phyloP scores from a whole-genome alignment of 169 alveolate species.

The Perkinsus marinus region DNA sequence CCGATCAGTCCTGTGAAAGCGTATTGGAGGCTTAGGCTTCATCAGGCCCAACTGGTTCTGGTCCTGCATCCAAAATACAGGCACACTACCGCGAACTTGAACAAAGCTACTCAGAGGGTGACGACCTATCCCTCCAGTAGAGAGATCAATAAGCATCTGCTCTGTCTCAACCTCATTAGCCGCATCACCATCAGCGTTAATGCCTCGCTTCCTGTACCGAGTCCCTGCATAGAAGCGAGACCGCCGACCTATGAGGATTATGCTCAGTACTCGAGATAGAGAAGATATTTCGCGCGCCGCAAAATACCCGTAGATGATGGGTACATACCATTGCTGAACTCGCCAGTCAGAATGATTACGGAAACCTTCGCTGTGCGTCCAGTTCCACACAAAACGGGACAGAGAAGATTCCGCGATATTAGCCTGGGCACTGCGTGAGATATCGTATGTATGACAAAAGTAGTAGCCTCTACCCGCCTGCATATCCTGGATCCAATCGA shows the following conservation, averaged over 20 bases:
- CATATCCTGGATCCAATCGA: not conserved
- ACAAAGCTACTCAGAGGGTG: constrained; percentile 61
- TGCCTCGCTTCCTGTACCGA: constrained; percentile 81
- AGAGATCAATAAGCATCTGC: constrained; percentile 47
- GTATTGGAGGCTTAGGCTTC: not conserved
- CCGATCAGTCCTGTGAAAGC: not conserved
- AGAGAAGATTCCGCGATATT: constrained; percentile 7
- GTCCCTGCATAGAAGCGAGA: constrained; percentile 82
- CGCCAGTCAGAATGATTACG: not conserved
- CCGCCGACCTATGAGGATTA: constrained; percentile 70
- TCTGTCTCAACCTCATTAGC: constrained; percentile 90
- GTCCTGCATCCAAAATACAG: constrained; percentile 75
- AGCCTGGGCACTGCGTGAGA: constrained; percentile 30
- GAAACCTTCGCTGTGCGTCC: constrained; percentile 20
- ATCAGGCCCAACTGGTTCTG: not conserved
- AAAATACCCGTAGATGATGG: constrained; percentile 38
- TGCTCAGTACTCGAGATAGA: constrained; percentile 26
- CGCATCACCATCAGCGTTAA: constrained; percentile 58
- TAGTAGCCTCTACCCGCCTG: constrained; percentile 23
- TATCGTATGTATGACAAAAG: constrained; percentile 42
- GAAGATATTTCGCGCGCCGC: constrained; percentile 23
- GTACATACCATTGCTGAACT: constrained; percentile 15
- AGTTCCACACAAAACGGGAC: constrained; percentile 36
- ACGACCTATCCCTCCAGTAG: constrained; percentile 14
- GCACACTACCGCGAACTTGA: constrained; percentile 88